phyloP scores from a whole-genome alignment of 2,329 filamentous ascomycete species.

The Cylindrodendrum hubeiense region DNA sequence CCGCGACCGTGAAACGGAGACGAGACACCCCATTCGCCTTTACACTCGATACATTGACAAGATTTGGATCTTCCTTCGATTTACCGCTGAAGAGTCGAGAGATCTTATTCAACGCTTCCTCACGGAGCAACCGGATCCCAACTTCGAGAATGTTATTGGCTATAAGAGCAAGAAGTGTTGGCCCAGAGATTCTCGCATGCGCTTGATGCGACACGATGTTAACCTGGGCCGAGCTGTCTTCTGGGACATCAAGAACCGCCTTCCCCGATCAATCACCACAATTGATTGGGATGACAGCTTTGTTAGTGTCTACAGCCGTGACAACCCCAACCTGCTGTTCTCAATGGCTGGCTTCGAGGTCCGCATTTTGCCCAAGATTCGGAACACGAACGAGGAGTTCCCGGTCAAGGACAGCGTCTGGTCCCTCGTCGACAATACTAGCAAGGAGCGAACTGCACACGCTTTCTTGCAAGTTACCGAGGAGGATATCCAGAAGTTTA shows the following conservation, averaged over 20 bases:
- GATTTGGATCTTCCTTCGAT: conserved; percentile 98
- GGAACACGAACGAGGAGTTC: conserved; percentile 97
- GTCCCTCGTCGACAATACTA: conserved; percentile 96
- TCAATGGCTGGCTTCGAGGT: conserved; percentile 99
- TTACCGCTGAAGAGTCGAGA: conserved; percentile 92
- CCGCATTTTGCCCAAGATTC: conserved; percentile 92
- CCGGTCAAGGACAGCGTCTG: conserved; percentile 98
- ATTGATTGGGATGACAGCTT: conserved; percentile 99
- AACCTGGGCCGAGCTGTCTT: conserved; percentile 97
- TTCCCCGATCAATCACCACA: conserved; percentile 94
- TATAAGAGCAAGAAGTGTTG: conserved; percentile 99
- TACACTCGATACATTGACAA: conserved; percentile 98
- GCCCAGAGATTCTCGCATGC: conserved; percentile 97
- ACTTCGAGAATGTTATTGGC: conserved; percentile 99
- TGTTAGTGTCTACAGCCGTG: conserved; percentile 95
- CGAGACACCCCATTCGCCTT: conserved; percentile 93
- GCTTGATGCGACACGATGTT: conserved; percentile 98
- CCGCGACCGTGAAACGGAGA: conserved; percentile 91
- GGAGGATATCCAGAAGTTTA: conserved; percentile 98
- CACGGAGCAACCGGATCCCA: conserved; percentile 97
- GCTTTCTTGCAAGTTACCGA: conserved; percentile 98
- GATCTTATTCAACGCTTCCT: conserved; percentile 98
- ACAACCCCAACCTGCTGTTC: conserved; percentile 97
- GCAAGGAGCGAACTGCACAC: conserved; percentile 96
- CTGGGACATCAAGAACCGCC: conserved; percentile 97